phyloP scores from a whole-genome alignment of 2,329 filamentous ascomycete species.

The Venturia oleaginea region DNA sequence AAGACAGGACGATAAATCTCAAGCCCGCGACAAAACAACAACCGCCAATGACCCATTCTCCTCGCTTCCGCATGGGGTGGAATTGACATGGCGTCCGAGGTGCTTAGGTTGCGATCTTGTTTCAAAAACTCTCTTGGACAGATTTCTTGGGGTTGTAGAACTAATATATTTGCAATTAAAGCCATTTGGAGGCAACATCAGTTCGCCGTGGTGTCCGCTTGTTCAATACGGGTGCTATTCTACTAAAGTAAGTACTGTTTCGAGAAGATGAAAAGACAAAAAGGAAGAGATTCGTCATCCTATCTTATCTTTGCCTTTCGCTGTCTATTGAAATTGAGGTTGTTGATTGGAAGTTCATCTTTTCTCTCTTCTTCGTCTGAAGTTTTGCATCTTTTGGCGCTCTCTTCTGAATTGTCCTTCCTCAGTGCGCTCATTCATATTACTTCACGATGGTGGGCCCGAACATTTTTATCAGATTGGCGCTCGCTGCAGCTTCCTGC shows the following conservation, averaged over 20 bases:
- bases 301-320: background rate
- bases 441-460: background rate
- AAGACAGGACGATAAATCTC: background rate
- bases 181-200: constrained; percentile 1
- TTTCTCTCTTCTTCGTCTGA: constrained; percentile 1
- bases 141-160: background rate
- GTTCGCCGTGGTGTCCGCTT: background rate
- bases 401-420: background rate
- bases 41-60: background rate
- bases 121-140: background rate
- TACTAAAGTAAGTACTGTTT: constrained; percentile 5
- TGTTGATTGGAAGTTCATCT: background rate
- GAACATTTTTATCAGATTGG: background rate
- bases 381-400: background rate
- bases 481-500: background rate
- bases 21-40: background rate
- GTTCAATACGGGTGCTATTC: background rate
- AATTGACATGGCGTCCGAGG: background rate
- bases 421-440: background rate
- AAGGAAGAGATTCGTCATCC: background rate
- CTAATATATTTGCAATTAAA: constrained; percentile 10
- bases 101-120: background rate
- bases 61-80: background rate
- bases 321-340: background rate
- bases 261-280: background rate